Evolutionary conservation across 208 protist species (phyloP), one percentile per base, ranked within the genome.

Genomic region (Acanthamoeba sp.): DNA sequence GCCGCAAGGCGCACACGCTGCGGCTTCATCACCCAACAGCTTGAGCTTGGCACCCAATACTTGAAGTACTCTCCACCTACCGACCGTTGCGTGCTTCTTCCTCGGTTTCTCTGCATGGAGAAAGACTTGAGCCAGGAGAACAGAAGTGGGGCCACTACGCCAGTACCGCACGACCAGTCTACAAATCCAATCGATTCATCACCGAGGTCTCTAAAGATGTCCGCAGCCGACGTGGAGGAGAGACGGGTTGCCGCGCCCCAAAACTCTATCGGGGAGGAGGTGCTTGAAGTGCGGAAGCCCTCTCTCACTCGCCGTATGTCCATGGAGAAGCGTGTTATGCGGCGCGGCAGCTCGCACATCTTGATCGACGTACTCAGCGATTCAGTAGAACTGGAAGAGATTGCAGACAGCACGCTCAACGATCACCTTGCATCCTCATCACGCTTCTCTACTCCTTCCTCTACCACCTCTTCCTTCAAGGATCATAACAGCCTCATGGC

Each of bases 301-400:
- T 78, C 69, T 7, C 34, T 42, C 18, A 36, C 36, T 16, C 69
- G 69, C 18, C 24, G 36, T 7, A 78, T 78, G 69, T 78, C 69
- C 16, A 78, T 78, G 34, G 69, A 78, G 34, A 78, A 78, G 32
- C 24, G 69, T 9, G 69, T 78, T 12, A 22, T 78, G 69, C 69
- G 69, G 5, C 69, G 69, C 29, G 69, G 69, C 29, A 78, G 69
- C 32, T 78, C 69, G 69, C 69, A 78, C 69, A 78, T 78, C 69
- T 42, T 78, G 10, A 78, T 78, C 69, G 69, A 78, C 12, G 69
- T 78, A 0, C 69, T 78, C 12, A 36, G 69, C 22, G 69, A 78
- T 78, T 78, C 69, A 5, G 69, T 78, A 27, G 69, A 78, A 29
- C 32, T 45, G 14, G 69, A 45, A 78, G 69, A 64, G 57, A 64